Base-by-base conservation (phyloP, 2,329 filamentous ascomycete species). In the Hypoxylon sp. region DNA sequence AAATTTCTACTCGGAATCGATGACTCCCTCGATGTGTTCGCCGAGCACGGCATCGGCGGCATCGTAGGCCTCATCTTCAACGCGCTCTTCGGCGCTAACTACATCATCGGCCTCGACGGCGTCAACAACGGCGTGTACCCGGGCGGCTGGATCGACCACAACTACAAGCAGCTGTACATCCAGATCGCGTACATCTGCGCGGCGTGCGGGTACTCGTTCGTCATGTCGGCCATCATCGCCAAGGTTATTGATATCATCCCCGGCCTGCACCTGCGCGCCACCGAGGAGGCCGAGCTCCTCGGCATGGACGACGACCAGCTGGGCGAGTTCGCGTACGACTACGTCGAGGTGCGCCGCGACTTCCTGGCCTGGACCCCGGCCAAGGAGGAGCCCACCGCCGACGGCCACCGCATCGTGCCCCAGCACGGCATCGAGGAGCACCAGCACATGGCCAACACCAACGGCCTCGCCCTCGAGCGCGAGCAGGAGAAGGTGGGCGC, bases 241-340 rank as follows among this genome's bases (percentile, higher is more conserved):
- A 92, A 90, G 79, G 75, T 80, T 73, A 91, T 95, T 79, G 89
- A 95, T 80, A 76, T 88, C 67, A 83, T 93, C 20, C 92, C 92
- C 24, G 91, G 91, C 48, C 85, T 95, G 19, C 87, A 93, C 76
- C 89, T 95, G 47, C 91, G 92, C 60, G 91, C 91, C 7, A 90
- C 87, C 24, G 91, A 93, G 73, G 90, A 94, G 78, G 92, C 92
- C 22, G 92, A 95, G 79, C 87, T 94, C 11, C 87, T 94, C 59
- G 92, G 92, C 70, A 94, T 94, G 91, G 92, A 95, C 74, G 92
- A 94, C 75, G 91, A 94, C 79, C 92, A 95, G 80, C 91, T 94
- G 71, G 92, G 92, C 78, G 92, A 95, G 79, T 95, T 94, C 75
- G 92, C 91, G 11, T 94, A 94, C 82, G 92, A 95, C 77, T 95